Conservation (phyloP, 2,329 filamentous ascomycete species). For the Akanthomyces muscarius region DNA sequence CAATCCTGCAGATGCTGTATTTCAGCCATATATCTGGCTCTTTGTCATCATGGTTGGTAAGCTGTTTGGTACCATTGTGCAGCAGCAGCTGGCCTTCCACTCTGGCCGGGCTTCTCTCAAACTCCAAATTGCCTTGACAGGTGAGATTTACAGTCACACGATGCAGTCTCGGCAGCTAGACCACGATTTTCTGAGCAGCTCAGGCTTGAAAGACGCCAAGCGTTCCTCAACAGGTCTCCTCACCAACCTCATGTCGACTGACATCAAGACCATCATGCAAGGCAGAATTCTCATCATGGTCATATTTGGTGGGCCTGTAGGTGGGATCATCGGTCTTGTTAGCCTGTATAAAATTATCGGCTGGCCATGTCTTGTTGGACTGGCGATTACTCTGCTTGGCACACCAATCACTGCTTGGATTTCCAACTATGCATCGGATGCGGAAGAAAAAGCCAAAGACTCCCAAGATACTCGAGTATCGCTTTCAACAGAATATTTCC, state of each 20-base stretch:
- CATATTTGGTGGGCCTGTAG: conserved; percentile 34
- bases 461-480: conserved; percentile 48
- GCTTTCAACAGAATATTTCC: conserved; percentile 47
- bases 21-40: conserved; percentile 43
- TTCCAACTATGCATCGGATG: conserved; percentile 39
- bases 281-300: conserved; percentile 43
- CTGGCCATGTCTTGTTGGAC: conserved; percentile 45
- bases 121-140: conserved; percentile 43
- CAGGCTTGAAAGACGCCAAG: conserved; percentile 20
- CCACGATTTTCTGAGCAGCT: conserved; percentile 30
- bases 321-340: conserved; percentile 36
- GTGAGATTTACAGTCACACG: conserved; percentile 47
- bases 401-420: conserved; percentile 40
- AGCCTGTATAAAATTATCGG: conserved; percentile 45
- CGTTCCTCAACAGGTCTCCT: conserved; percentile 38
- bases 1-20: conserved; percentile 30
- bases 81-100: conserved; percentile 48
- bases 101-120: conserved; percentile 34
- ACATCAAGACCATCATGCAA: conserved; percentile 43
- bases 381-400: conserved; percentile 36
- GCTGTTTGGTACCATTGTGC: conserved; percentile 40
- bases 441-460: conserved; percentile 39
- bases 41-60: conserved; percentile 41
- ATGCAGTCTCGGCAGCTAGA: conserved; percentile 45
- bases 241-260: conserved; percentile 47